These are phyloP conservation scores for Aureobasidium vineae DNA, from an alignment of 2,329 filamentous ascomycete species.

Conservation along the genomic window DNA sequence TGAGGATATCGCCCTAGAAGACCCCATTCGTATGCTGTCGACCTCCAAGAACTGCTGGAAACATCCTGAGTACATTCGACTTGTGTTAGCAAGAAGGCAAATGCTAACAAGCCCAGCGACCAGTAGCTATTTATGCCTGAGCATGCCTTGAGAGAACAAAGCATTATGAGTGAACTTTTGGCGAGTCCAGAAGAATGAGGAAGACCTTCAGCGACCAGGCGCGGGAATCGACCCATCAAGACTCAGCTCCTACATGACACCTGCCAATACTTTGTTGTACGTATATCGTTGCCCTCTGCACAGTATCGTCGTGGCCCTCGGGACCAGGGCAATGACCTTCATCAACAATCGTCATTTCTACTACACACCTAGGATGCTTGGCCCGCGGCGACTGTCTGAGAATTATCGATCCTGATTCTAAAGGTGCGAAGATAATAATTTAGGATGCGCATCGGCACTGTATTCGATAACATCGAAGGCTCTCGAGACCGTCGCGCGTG, in stretches of 20 bases:
- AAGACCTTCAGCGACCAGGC: too few species aligned
- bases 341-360: constrained; percentile 5
- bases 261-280: background rate
- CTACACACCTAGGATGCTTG: background rate
- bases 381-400: background rate
- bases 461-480: background rate
- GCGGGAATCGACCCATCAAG: background rate
- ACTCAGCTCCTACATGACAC: background rate
- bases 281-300: background rate
- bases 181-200: background rate
- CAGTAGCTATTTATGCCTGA: background rate
- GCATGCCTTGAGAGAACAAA: background rate
- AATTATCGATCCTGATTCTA: background rate
- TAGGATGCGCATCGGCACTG: background rate
- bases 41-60: background rate
- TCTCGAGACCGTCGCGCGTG: background rate
- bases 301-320: background rate
- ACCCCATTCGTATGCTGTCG: constrained; percentile 1
- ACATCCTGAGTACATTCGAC: background rate
- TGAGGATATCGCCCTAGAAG: constrained; percentile 15
- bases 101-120: background rate
- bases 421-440: background rate
- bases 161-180: background rate
- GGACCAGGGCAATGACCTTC: background rate
- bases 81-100: background rate